Evolutionary conservation across 768 basidiomycete genomes (phyloP).

Genomic region (Lepiota venenata): DNA sequence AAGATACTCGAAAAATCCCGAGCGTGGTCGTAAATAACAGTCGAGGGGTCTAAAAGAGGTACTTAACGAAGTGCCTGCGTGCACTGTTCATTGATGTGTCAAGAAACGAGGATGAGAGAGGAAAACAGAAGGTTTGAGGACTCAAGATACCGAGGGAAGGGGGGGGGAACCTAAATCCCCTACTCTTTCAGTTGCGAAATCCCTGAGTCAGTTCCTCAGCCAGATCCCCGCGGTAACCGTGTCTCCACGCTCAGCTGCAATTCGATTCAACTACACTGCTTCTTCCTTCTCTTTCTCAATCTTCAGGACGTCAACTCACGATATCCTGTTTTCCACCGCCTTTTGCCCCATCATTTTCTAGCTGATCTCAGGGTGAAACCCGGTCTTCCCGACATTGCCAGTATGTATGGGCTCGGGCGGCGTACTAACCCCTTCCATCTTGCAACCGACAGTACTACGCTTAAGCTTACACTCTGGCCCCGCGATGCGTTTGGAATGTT

Average conservation of each 20-base stretch:
- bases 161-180: too few relatives aligned
- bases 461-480: conserved; percentile 63
- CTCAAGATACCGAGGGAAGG: too few relatives aligned
- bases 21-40: too few relatives aligned
- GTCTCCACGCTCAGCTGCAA: conserved; percentile 31
- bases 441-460: conserved; percentile 39
- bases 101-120: too few relatives aligned
- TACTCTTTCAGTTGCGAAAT: conserved; percentile 60
- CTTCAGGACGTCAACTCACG: conserved; percentile 41
- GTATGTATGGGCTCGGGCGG: conserved; percentile 80
- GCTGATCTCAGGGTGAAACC: conserved; percentile 69
- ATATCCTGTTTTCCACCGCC: conserved; percentile 60
- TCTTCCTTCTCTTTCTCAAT: conserved; percentile 64
- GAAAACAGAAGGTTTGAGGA: too few relatives aligned
- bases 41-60: too few relatives aligned
- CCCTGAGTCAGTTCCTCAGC: conserved; percentile 58
- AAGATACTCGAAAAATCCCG: too few relatives aligned
- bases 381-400: conserved; percentile 51
- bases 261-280: conserved; percentile 57
- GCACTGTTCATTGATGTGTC: too few relatives aligned
- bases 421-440: conserved; percentile 66
- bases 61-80: too few relatives aligned
- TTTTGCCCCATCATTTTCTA: conserved; percentile 68
- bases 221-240: conserved; percentile 28
- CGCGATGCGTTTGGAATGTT: conserved; percentile 63